A percentile compares a stretch with the other conserved stretches of the same genome.
phyloP scores from a whole-genome alignment of 2,329 filamentous ascomycete genomes.

The Colletotrichum musae region DNA sequence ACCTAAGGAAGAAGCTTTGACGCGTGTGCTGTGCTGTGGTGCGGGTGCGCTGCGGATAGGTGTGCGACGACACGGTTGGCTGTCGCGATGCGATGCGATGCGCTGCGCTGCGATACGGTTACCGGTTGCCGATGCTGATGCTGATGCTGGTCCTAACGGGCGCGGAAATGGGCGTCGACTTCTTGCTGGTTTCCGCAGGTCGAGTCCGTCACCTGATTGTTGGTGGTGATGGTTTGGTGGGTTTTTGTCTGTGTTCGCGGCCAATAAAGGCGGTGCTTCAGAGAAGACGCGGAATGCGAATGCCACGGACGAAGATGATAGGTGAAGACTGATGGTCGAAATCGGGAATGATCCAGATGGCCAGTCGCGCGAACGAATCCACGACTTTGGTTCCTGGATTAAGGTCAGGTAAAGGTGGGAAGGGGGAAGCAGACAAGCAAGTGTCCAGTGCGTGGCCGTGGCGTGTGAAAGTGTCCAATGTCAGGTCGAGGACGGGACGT shows the following conservation, averaged over 20 bases:
- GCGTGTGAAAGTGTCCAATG: constrained; percentile 26
- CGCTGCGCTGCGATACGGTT: constrained; percentile 25
- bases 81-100: constrained; percentile 41
- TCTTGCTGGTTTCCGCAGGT: constrained; percentile 57
- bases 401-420: constrained; percentile 1
- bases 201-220: constrained; percentile 67
- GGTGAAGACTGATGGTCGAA: constrained; percentile 55
- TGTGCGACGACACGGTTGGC: constrained; percentile 42
- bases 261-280: constrained; percentile 64
- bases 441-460: constrained; percentile 24
- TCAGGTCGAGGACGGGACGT: constrained; percentile 39
- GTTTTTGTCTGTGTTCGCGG: constrained; percentile 42
- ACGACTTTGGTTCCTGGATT: constrained; percentile 42
- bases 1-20: constrained; percentile 30
- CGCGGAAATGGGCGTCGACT: constrained; percentile 8
- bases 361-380: constrained; percentile 48
- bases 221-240: constrained; percentile 8
- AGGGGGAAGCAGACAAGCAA: constrained; percentile 27
- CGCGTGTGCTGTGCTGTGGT: constrained; percentile 22
- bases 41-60: constrained; percentile 23
- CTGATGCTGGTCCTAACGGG: constrained; percentile 6
- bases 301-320: constrained; percentile 61
- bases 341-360: constrained; percentile 44
- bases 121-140: constrained; percentile 5
- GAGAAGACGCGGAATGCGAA: constrained; percentile 47